Conservation (phyloP, 129 eudicot species). For the Centella asiatica region DNA sequence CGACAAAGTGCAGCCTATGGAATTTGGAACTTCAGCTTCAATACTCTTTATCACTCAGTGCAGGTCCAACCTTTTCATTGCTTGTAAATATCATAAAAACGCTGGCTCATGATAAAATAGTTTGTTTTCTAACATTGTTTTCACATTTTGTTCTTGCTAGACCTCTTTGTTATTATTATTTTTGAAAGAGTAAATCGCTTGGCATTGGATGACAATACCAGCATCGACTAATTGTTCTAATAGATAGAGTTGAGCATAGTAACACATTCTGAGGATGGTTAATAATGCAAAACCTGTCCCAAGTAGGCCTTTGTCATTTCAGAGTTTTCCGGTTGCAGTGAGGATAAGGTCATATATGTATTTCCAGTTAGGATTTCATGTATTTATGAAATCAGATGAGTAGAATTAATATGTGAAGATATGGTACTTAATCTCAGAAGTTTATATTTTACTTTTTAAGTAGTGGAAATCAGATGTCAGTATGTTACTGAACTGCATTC, state of each 20-base stretch:
- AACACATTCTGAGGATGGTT: too few species aligned
- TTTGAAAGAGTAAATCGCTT: too few species aligned
- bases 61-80: conserved; percentile 52
- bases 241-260: too few species aligned
- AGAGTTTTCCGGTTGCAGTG: neutral
- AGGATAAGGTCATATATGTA: neutral
- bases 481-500: too few species aligned
- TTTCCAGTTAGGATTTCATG: too few species aligned
- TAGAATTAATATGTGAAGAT: neutral
- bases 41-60: conserved; percentile 87
- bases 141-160: neutral
- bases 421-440: neutral
- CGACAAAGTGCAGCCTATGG: conserved; percentile 97
- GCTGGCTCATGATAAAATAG: neutral
- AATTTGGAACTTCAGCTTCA: conserved; percentile 88
- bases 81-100: conserved; percentile 5
- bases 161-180: neutral
- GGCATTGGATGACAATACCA: too few species aligned
- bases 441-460: too few species aligned
- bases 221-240: too few species aligned
- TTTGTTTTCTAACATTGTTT: neutral
- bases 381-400: neutral
- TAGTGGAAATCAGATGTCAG: too few species aligned
- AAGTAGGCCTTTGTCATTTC: neutral
- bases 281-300: neutral